Evolutionary conservation across 2,329 filamentous ascomycete species (phyloP).

Genomic region (Hypomyces rosellus): DNA sequence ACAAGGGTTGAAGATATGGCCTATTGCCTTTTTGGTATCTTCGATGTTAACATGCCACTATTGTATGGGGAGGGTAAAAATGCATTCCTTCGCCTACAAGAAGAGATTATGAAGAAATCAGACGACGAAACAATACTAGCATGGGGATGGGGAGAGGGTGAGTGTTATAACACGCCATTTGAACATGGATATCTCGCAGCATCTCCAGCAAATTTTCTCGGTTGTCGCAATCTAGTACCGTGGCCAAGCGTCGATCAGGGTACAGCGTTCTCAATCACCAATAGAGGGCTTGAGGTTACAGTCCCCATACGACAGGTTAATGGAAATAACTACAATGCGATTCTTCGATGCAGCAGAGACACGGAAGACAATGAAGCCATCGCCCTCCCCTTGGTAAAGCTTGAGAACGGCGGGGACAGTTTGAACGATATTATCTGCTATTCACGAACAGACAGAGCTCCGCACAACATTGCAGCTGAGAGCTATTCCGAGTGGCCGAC

Average conservation of each 20-base stretch:
- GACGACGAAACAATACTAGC: conserved; percentile 19
- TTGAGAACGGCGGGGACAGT: no score
- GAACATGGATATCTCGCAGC: not conserved
- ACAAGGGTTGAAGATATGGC: conserved; percentile 19
- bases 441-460: no score
- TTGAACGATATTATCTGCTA: no score
- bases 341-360: no score
- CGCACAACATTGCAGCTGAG: no score
- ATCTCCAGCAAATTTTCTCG: no score
- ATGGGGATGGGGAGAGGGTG: conserved; percentile 10
- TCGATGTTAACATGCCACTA: conserved; percentile 21
- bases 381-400: no score
- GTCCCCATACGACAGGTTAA: not conserved
- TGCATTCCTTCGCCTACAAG: conserved; percentile 19
- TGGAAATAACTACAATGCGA: no score
- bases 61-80: conserved; percentile 20
- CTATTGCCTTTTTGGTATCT: conserved; percentile 21
- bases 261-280: not conserved
- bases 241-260: no score
- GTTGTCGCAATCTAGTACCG: no score
- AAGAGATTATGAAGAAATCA: conserved; percentile 17
- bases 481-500: no score
- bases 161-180: not conserved
- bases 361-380: no score
- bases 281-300: not conserved